These are phyloP conservation scores for Pigoraptor vietnamica DNA, from an alignment of 78 protist species.

Conservation along the genomic window DNA sequence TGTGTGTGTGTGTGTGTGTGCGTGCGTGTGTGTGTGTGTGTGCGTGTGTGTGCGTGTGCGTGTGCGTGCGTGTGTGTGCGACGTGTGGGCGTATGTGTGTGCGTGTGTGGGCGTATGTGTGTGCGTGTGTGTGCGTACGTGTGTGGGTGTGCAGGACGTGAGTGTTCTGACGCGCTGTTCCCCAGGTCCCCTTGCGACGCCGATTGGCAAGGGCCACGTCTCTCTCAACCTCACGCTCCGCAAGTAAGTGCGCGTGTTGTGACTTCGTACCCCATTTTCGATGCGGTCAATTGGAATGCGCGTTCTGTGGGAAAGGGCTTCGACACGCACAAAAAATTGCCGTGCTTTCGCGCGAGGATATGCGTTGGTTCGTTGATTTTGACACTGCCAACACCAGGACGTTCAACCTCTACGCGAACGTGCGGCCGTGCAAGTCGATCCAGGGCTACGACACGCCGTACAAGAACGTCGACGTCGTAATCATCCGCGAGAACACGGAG, in stretches of 20 bases:
- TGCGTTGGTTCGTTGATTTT: too few species aligned
- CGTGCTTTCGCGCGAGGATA: too few species aligned
- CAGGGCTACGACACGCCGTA: conserved; percentile 66
- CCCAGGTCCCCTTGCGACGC: conserved; percentile 61
- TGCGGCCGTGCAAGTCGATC: conserved; percentile 69
- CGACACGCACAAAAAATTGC: too few species aligned
- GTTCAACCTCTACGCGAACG: conserved; percentile 69
- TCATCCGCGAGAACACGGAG: conserved; percentile 87
- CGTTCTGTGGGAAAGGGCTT: too few species aligned
- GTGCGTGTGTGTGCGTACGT: not conserved
- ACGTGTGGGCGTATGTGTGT: not conserved
- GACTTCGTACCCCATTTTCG: too few species aligned
- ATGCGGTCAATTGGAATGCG: too few species aligned
- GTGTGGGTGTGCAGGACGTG: not conserved
- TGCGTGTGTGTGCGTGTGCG: too few species aligned
- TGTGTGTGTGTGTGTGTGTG: too few species aligned
- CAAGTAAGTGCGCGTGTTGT: conserved; percentile 1
- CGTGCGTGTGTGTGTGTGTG: too few species aligned
- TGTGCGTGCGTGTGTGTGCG: too few species aligned
- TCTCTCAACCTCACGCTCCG: conserved; percentile 77
- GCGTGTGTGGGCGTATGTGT: not conserved
- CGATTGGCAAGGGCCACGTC: conserved; percentile 77
- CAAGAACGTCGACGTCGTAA: conserved; percentile 73
- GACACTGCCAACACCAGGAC: not conserved
- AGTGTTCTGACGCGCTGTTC: not conserved